Evolutionary conservation across 2,329 filamentous ascomycete genomes (phyloP), one percentile per base, ranked within the genome.

Genomic region (Diaporthe citriasiana): DNA sequence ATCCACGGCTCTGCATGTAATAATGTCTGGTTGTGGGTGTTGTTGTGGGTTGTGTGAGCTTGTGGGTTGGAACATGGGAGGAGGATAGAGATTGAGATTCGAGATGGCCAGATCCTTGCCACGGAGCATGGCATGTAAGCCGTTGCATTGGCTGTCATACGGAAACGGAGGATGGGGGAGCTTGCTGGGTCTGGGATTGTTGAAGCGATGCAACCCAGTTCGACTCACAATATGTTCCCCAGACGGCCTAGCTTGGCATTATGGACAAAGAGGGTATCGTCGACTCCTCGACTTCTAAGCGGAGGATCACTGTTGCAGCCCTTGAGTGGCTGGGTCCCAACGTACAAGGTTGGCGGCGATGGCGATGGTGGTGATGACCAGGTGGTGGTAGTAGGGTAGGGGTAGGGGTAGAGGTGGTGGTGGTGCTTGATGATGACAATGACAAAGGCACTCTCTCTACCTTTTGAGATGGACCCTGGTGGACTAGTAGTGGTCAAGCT

Each of bases 141-240:
- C 63, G 63, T 53, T 68, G 63, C 63, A 68, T 68, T 68, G 63
- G 63, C 63, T 53, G 47, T 53, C 63, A 53, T 68, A 68, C 63
- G 63, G 63, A 53, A 68, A 53, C 33, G 63, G 63, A 66, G 53
- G n/a, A n/a, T n/a, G n/a, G 40, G 60, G 42, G 47, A 35, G 27
- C 60, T 50, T 66, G 42, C 60, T 17, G 45, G 63, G 63, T 53
- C 63, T 68, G 47, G 63, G 63, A 25, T 51, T 53, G 45, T 50
- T 33, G 45, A 22, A 19, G n/a, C 63, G 33, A 68, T 68, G 47
- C 63, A 38, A 53, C 63, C 12, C 47, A 25, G n/a, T 25, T 53
- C 63, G 63, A 68, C 47, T 68, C 63, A 68, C 33, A 33, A 68
- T 40, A 19, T 22, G 33, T 53, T 68, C 63, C 63, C 47, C 47